phyloP scores from a whole-genome alignment of 2,329 filamentous ascomycete species.

The Botryosphaeria dothidea region DNA sequence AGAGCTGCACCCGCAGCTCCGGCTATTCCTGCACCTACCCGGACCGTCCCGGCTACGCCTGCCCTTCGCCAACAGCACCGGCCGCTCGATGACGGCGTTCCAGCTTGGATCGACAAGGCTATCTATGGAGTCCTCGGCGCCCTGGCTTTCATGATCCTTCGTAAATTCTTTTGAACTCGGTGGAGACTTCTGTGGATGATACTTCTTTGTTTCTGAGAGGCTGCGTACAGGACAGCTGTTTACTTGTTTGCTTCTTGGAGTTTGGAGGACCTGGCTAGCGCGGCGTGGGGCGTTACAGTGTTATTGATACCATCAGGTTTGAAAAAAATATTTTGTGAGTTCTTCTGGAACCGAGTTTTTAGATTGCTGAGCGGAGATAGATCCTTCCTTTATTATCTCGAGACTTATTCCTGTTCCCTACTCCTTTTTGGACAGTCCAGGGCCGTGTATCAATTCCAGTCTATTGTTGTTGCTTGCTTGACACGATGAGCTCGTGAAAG shows the following conservation, averaged over 20 bases:
- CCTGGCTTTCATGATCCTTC: constrained; percentile 67
- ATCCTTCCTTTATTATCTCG: too few relatives aligned
- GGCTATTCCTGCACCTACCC: constrained; percentile 21
- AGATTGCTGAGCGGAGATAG: background rate
- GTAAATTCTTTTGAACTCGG: constrained; percentile 40
- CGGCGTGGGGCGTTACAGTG: background rate
- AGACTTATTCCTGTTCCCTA: too few relatives aligned
- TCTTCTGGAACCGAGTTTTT: background rate
- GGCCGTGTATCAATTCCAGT: too few relatives aligned
- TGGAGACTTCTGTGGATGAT: background rate
- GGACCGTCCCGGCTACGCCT: constrained; percentile 8
- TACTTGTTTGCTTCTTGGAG: background rate
- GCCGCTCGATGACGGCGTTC: constrained; percentile 54
- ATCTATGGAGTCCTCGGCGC: constrained; percentile 73
- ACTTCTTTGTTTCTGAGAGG: background rate
- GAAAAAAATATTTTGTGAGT: background rate
- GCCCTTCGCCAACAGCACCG: constrained; percentile 20
- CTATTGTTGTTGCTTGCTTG: too few relatives aligned
- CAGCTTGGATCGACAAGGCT: constrained; percentile 77
- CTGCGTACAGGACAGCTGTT: background rate
- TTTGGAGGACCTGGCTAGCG: background rate
- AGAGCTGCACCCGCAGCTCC: constrained; percentile 11
- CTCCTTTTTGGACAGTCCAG: too few relatives aligned
- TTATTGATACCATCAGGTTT: constrained; percentile 2
- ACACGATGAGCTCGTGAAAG: too few relatives aligned